Evolutionary conservation across 2,329 filamentous ascomycete genomes (phyloP).

Genomic region (Fusarium bactridioides): DNA sequence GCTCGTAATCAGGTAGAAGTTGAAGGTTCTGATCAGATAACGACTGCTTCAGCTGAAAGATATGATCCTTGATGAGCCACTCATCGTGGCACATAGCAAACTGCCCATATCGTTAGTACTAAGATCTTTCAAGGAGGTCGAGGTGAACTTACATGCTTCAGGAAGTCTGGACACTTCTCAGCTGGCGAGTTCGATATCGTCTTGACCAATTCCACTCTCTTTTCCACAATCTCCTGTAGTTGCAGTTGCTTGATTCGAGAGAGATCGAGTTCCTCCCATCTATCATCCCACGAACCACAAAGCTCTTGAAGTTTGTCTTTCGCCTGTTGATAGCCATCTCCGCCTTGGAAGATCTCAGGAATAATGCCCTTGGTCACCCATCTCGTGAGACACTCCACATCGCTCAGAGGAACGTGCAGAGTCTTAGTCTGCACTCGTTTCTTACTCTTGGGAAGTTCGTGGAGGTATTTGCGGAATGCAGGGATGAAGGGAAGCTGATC

Average conservation of each 20-base stretch:
- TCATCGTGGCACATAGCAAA: conserved; percentile 97
- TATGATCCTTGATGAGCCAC: conserved; percentile 95
- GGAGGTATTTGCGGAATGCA: conserved; percentile 72
- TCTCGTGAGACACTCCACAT: conserved; percentile 85
- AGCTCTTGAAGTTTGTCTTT: conserved; percentile 74
- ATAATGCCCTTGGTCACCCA: conserved; percentile 67
- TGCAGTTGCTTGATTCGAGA: conserved; percentile 81
- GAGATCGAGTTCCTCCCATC: conserved; percentile 88
- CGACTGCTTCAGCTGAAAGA: conserved; percentile 82
- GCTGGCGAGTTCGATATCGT: conserved; percentile 72
- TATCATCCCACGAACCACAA: conserved; percentile 76
- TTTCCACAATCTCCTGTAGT: conserved; percentile 80
- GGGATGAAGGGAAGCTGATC: conserved; percentile 87
- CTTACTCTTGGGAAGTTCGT: conserved; percentile 70
- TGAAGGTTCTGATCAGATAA: conserved; percentile 98
- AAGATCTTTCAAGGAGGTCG: not conserved
- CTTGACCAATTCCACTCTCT: conserved; percentile 69
- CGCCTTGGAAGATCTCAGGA: conserved; percentile 65
- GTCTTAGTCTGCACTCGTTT: conserved; percentile 74
- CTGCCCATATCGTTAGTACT: conserved; percentile 59
- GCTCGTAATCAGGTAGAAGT: conserved; percentile 94
- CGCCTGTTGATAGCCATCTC: conserved; percentile 60
- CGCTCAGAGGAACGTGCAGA: conserved; percentile 73
- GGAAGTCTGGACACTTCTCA: conserved; percentile 76
- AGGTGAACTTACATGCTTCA: conserved; percentile 78